A percentile compares a stretch with the other conserved stretches of the same genome.
These are phyloP conservation scores for Fraxinus angustifolia DNA, from an alignment of 305 asterid species.

Conservation along the genomic window DNA sequence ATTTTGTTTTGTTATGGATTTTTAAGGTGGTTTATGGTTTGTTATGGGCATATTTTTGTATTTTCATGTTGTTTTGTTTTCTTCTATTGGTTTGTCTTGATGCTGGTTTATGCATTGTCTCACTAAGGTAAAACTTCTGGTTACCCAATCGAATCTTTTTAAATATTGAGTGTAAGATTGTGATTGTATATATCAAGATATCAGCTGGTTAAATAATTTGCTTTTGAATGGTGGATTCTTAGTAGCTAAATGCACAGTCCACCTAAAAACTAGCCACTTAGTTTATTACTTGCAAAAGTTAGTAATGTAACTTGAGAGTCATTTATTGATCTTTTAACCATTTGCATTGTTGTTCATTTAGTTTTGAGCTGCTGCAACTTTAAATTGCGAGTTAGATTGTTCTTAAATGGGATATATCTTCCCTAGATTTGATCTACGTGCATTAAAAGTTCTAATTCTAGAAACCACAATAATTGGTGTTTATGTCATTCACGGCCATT, in stretches of 20 bases:
- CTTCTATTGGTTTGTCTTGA: conserved; percentile 3
- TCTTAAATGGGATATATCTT: not conserved
- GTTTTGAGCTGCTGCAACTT: not conserved
- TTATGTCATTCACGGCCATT: not conserved
- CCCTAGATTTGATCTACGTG: not conserved
- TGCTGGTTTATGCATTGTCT: not conserved
- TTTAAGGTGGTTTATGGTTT: not conserved
- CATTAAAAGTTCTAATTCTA: not conserved
- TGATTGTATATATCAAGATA: not conserved
- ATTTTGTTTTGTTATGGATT: not conserved
- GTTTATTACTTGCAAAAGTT: not conserved
- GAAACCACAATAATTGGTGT: not conserved
- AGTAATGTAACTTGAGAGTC: not conserved
- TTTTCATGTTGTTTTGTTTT: not conserved
- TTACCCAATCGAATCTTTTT: not conserved
- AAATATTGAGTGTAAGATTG: not conserved
- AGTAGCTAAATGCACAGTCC: not conserved
- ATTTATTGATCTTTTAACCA: not conserved
- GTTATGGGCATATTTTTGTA: not conserved
- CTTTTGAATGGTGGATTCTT: not conserved
- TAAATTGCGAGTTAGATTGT: not conserved
- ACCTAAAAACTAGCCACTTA: not conserved
- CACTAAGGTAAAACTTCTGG: not conserved
- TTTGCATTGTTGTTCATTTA: not conserved
- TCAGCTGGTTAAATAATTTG: not conserved